Evolutionary conservation across 2,329 filamentous ascomycete species (phyloP).

Genomic region (Rutstroemia sydowiana): DNA sequence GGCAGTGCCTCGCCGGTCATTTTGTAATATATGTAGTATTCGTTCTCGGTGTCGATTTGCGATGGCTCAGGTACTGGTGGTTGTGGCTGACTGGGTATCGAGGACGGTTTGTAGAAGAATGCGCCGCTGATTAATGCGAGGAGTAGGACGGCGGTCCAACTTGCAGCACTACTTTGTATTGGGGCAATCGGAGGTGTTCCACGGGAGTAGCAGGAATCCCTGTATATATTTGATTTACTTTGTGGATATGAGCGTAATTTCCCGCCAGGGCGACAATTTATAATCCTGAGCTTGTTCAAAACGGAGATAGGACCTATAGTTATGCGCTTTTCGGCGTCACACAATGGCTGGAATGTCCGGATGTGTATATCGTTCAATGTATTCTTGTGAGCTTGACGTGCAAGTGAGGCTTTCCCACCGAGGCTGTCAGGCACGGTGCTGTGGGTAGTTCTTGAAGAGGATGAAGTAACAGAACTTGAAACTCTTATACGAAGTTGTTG

Average conservation of each 20-base stretch:
- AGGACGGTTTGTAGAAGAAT: conserved; percentile 10
- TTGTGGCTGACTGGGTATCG: conserved; percentile 1
- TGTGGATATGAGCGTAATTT: not conserved
- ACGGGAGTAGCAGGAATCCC: not conserved
- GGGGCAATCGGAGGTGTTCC: not conserved
- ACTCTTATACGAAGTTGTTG: not conserved
- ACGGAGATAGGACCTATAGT: not conserved
- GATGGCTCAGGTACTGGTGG: not conserved
- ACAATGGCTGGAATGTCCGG: not conserved
- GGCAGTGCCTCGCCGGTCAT: conserved; percentile 45
- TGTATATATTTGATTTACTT: not conserved
- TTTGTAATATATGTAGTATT: conserved; percentile 15
- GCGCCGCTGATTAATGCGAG: conserved; percentile 11
- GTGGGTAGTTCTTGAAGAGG: not conserved
- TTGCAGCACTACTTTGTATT: conserved; percentile 4
- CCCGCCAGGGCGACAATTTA: not conserved
- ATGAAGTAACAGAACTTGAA: no score
- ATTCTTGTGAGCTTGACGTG: conserved; percentile 3
- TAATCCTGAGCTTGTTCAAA: conserved; percentile 1
- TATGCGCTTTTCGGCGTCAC: not conserved
- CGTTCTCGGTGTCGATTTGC: conserved; percentile 5
- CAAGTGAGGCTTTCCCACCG: not conserved
- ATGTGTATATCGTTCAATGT: not conserved
- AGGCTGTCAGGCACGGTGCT: not conserved
- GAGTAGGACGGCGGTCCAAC: conserved; percentile 2